Conservation (phyloP, 2,329 filamentous ascomycete species). For the Colletotrichum australisinense region DNA sequence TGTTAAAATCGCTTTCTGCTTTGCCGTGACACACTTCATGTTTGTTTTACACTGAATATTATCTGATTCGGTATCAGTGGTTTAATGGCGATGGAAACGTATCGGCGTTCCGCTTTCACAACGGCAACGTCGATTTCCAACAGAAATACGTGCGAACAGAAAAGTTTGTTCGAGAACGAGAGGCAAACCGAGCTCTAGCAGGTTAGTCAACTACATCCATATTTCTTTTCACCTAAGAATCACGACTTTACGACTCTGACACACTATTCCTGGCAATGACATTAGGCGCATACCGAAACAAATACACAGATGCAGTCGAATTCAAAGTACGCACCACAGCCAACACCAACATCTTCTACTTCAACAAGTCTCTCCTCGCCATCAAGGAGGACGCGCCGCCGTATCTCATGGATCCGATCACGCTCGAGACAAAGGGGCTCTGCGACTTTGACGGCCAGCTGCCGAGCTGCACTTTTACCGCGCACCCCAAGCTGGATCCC, state of each 20-base stretch:
- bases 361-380: conserved; percentile 58
- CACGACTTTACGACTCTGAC: not conserved
- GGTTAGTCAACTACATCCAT: not conserved
- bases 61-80: conserved; percentile 39
- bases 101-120: conserved; percentile 47
- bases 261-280: conserved; percentile 42
- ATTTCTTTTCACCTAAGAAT: not conserved
- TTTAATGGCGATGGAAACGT: conserved; percentile 55
- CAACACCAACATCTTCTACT: conserved; percentile 65
- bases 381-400: conserved; percentile 60
- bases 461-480: conserved; percentile 51
- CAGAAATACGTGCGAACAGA: conserved; percentile 53
- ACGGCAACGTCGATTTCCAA: conserved; percentile 47
- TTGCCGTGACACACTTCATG: not conserved
- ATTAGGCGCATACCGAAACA: conserved; percentile 52
- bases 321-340: conserved; percentile 50
- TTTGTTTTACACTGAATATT: not conserved
- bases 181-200: conserved; percentile 43
- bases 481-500: conserved; percentile 56
- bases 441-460: conserved; percentile 56
- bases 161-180: conserved; percentile 50
- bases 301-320: conserved; percentile 47
- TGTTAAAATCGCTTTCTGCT: no score
- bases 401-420: conserved; percentile 52
- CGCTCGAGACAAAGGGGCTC: conserved; percentile 52